Base-by-base conservation (phyloP, 2,329 filamentous ascomycete genomes). In the Chaetomiaceae sp. region DNA sequence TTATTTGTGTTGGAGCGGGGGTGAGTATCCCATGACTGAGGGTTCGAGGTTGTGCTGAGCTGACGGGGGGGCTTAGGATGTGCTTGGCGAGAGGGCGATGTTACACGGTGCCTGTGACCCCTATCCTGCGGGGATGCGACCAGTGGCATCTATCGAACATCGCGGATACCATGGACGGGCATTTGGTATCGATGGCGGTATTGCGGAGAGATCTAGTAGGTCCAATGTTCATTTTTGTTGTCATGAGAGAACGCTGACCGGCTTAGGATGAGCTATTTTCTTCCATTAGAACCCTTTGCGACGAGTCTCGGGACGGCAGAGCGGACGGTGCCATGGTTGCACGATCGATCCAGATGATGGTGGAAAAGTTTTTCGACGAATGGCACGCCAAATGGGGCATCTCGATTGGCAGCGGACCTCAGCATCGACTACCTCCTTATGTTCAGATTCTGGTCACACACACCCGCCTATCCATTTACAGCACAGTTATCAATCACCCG, bases 371-470 rank as follows among this genome's bases (percentile, higher is more conserved):
- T 63, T 87, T 86, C 58, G 76, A 83, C 43, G 73, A 75, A 40
- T 87, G 84, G 84, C 79, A 81, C 50, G 73, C 79, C 0, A 80
- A 78, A 57, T 87, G 84, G 84, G 78, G 76, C 1, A 69, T 75
- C 7, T 74, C 77, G 14, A 81, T 83, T 49, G 76, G 77, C 32
- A 76, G 74, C 42, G 77, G 76, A 7, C 75, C 74, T 58, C 71
- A 55, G 48, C 72, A 74, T 14, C 74, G 74, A 1, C 75, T 89
- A 0, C 86, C 86, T 0, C 85, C 86, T 0, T 89, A 89, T 56
- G 85, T 89, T 23, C 85, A 89, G 54, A 89, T 89, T 48, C 73
- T 89, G 3, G 82, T 87, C 34, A 86, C 81, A 0, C 86, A 89
- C 59, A 89, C 86, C 1, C 79, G 84, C 23, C 72, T 89, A 1